Base-by-base conservation (phyloP, 495 filamentous ascomycete species). In the Lichina pygmaea region DNA sequence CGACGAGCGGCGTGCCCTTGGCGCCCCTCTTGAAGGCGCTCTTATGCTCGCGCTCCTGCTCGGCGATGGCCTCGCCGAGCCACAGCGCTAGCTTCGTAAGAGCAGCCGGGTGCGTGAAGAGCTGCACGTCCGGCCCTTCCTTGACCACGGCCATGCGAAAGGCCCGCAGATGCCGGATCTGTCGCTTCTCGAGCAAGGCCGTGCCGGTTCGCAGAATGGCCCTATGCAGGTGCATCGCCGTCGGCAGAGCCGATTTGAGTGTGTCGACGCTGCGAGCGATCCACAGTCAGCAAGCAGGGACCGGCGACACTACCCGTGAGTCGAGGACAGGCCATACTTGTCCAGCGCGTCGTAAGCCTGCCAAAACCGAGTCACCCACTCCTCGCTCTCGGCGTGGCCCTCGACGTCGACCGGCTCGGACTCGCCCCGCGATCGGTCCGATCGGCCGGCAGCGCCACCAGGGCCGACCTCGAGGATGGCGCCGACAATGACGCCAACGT, bases 81-180 rank as follows among this genome's bases (percentile, higher is more conserved):
- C 89, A 97, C 3, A 93, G 63, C 0, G 85, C 84, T 8, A 97
- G 66, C 58, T 95, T 94, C 3, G 81, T 86, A 46, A 97, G 61
- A 8, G 91, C 91, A 5, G 81, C 80, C 0, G 89, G 85, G 52
- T 93, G 86, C 7, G 77, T 79, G 59, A 97, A 97, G 8, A 93
- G 68, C 38, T 70, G 60, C 6, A 92, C 78, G 53, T 94, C 89
- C 0, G 86, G 82, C 1, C 86, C 81, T 54, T 95, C 89, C 54
- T 91, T 92, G 52, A 97, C 86, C 31, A 97, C 78, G 8, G 80
- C 85, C 65, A 97, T 86, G 36, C 89, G 80, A 60, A 94, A 97
- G 7, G 85, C 79, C 7, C 79, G 73, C 34, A 97, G 65, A 57
- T 92, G 82, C 10, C 80, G 76, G 50, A 97, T 93, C 55, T 93